Evolutionary conservation across 2,329 filamentous ascomycete genomes (phyloP).

Genomic region (Colletotrichum lindemuthianum): DNA sequence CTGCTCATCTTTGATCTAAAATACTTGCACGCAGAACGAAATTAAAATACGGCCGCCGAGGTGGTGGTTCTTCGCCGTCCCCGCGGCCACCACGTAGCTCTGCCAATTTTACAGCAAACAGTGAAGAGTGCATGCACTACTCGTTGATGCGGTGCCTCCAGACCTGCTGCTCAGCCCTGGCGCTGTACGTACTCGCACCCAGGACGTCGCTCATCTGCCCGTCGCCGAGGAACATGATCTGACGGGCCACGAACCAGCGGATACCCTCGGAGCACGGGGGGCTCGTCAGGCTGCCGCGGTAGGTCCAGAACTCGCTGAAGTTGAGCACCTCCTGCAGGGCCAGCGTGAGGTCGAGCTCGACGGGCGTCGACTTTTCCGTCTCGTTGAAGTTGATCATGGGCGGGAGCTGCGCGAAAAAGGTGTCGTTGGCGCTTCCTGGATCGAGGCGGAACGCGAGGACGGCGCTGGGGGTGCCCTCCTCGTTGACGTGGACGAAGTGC

Average conservation of each 20-base stretch:
- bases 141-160: constrained; percentile 48
- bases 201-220: constrained; percentile 59
- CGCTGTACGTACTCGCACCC: constrained; percentile 54
- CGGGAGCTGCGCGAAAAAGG: constrained; percentile 54
- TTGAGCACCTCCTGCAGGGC: constrained; percentile 48
- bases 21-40: too few species aligned
- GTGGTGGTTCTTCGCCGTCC: too few species aligned
- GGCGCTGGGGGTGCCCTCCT: constrained; percentile 42
- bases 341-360: constrained; percentile 43
- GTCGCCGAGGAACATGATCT: constrained; percentile 50
- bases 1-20: too few species aligned
- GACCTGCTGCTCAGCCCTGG: constrained; percentile 55
- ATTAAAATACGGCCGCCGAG: too few species aligned
- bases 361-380: constrained; percentile 33
- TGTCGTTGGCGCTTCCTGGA: constrained; percentile 47
- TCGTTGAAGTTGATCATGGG: constrained; percentile 50
- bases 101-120: too few species aligned
- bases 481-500: constrained; percentile 58
- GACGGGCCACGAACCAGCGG: constrained; percentile 48
- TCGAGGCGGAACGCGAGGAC: constrained; percentile 59
- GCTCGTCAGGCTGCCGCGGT: constrained; percentile 56
- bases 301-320: constrained; percentile 59
- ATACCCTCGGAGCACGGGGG: constrained; percentile 58
- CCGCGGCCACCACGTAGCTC: too few species aligned
- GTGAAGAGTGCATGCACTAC: not conserved